Evolutionary conservation across 192 early-diverging fungal species (phyloP), one percentile per base, ranked within the genome.

Genomic region (Coemansia sp.): DNA sequence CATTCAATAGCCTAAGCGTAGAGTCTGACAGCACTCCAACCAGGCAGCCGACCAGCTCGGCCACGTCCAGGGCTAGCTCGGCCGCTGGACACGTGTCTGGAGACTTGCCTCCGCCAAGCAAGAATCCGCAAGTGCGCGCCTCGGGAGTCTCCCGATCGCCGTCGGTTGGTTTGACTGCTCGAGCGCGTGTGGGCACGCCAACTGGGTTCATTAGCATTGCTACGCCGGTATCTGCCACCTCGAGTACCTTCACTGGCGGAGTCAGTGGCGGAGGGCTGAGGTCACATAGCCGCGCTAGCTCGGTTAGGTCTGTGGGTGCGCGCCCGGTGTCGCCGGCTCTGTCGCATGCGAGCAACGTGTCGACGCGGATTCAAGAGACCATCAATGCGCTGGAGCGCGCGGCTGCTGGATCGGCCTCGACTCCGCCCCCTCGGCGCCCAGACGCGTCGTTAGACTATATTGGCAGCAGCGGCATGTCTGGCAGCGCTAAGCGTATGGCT

Each of bases 151-250:
- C 14, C 14, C 40, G 17, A 15, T 45, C n/a, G 4, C 42, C 42
- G 42, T 19, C 42, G 6, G 19, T 45, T 45, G 42, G 42, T 32
- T n/a, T 19, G n/a, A 36, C 4, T 11, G 45, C n/a, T 2, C 22
- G 77, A 0, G 67, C 64, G 8, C 51, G 77, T 0, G 42, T 80
- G 24, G 68, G 67, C 22, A 80, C 77, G 6, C 9, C 63, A 1
- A 80, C 72, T 9, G 77, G 77, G 27, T 80, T 80, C 15, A 70
- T 80, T 39, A 80, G 72, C 45, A 15, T 71, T 32, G 65, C 31
- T 4, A 53, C 67, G 24, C 76, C 76, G 2, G 65, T 29, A 8
- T 37, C 59, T 45, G 42, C n/a, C 19, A 35, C 32, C 4, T 35
- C 32, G 32, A 20, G 31, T 37, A 25, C 1, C 36, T 24, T 10